Evolutionary conservation across 805 yeast genomes (phyloP).

Genomic region (Candida succiphila): DNA sequence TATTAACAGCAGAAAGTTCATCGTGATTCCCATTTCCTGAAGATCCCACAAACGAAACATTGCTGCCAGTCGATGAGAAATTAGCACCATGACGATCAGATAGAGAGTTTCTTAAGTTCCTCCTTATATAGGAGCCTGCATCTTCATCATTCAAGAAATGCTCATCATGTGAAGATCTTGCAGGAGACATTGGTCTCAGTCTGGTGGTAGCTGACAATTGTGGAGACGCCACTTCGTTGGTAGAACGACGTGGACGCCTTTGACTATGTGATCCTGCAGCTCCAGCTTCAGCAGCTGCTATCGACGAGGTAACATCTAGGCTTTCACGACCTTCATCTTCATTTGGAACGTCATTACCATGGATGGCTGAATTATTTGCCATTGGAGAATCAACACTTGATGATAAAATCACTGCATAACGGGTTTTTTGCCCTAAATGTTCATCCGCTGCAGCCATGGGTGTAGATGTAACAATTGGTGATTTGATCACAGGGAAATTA

Average conservation of each 20-base stretch:
- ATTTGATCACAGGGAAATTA: conserved; percentile 12
- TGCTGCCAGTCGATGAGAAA: neutral
- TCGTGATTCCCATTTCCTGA: neutral
- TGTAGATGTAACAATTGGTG: neutral
- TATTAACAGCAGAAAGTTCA: neutral
- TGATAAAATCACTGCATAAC: neutral
- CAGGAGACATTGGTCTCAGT: no score
- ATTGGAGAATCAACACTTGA: neutral
- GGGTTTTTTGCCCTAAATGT: neutral
- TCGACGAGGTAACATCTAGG: neutral
- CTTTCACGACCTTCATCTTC: neutral
- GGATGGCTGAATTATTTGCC: neutral
- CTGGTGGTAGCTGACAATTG: no score
- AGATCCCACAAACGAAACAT: neutral
- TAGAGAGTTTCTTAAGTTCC: neutral
- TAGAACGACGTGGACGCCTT: neutral
- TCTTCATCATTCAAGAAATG: neutral
- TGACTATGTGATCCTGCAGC: neutral
- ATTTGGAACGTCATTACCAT: no score
- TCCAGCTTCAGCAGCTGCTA: neutral
- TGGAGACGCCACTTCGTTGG: neutral
- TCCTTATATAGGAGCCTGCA: neutral
- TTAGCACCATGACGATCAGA: neutral
- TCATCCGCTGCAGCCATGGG: neutral
- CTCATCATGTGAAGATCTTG: neutral